Evolutionary conservation across 2,329 filamentous ascomycete genomes (phyloP), one percentile per base, ranked within the genome.

Genomic region (Apiospora arundinis): DNA sequence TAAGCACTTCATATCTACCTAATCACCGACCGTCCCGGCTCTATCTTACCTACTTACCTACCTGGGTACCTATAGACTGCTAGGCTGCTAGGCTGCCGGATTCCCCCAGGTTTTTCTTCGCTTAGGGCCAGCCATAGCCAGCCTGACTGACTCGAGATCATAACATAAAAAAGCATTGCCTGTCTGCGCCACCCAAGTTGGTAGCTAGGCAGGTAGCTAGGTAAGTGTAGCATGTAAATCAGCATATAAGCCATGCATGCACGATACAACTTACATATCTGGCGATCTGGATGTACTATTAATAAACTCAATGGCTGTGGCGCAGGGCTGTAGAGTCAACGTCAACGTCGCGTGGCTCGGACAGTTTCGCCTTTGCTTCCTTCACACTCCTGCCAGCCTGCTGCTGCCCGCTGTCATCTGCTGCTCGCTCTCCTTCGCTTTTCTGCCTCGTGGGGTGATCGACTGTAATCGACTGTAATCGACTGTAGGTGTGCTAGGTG

Each of bases 281-380:
- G 14, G 16, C 25, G 49, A 28, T 56, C 49, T 56, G 28, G 25
- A n/a, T 63, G 21, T n/a, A 18, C 56, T 63, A 63, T 63, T 63
- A 63, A 63, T 63, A 63, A 37, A n/a, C 32, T 32, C 56, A 63
- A 63, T 40, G 21, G 56, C 56, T 63, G 56, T 63, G 56, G 56
- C 56, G 56, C 32, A 63, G 56, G 40, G 28, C 21, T 4, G 49
- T n/a, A 49, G 48, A 49, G 9, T 25, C 52, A 60, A 18, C 18
- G 52, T 37, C 28, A 37, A 63, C 32, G 9, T 40, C 56, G 32
- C 56, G 56, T 63, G 56, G 56, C 56, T 63, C 28, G 25, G 28
- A 16, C 25, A 32, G 52, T 60, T 60, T 60, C 52, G 28, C 21
- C 52, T 32, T 14, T 45, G 18, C 52, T 32, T 32, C 52, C 25